Evolutionary conservation across 1,284 basidiomycete species (phyloP), one percentile per base, ranked within the genome.

Genomic region (Volvariella surrecta): DNA sequence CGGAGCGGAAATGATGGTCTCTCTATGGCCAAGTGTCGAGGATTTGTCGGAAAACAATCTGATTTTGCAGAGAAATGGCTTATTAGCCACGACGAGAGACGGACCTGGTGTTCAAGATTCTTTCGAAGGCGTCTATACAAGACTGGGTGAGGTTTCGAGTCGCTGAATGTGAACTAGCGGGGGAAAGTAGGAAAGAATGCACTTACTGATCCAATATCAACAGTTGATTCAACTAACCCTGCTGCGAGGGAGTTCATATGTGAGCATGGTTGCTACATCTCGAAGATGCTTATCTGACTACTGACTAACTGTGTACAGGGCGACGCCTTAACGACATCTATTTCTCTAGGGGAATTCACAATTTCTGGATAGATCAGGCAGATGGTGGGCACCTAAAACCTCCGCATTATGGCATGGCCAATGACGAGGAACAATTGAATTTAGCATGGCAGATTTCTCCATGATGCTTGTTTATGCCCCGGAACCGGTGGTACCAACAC

Each of bases 1-100:
- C 4, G 66, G 66, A 2, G 66, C 66, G n/a, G 63, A 68, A 47
- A 60, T 68, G 58, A 68, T 68, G 66, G 65, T 66, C 7, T 67
- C 65, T 9, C 52, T 68, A 21, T 68, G 65, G 65, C 66, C 66
- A 1, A 64, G 63, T 43, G 64, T 67, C 13, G 65, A 68, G 48
- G 64, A 67, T 45, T 49, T 62, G 13, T 67, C 64, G 1, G 58
- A 53, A 30, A 66, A 67, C 41, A 66, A 67, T 44, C 46, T 62
- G 9, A 47, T 54, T 7, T 44, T 67, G 37, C 64, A 67, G 43
- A 45, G 58, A 43, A 48, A 61, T 31, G 64, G 65, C 1, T 48
- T 66, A 20, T 46, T 68, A 6, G 65, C 60, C 6, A 63, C 63
- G 7, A 66, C 64, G 13, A 52, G 64, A 34, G 65, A 66, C 48